Evolutionary conservation across 2,329 filamentous ascomycete species (phyloP), one percentile per base, ranked within the genome.

Genomic region (Fonsecaea erecta): DNA sequence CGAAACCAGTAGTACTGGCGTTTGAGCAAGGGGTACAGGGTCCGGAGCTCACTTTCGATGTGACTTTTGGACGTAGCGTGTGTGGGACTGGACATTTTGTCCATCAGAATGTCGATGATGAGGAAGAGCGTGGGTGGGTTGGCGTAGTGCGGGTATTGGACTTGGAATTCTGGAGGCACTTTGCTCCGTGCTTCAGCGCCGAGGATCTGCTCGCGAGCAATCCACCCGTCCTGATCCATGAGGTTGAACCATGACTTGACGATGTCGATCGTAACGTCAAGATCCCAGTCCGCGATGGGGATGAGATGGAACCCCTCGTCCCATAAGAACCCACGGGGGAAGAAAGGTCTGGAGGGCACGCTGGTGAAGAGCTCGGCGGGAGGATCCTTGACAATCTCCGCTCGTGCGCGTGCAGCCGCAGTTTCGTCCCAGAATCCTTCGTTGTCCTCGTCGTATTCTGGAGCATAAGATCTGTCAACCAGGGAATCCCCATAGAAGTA

Each of bases 191-290:
- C 95, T 80, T 99, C 95, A 1, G 85, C 79, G 1, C 95, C 95
- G 1, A 99, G 85, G 65, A 99, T 98, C 79, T 97, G 93, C 80
- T 99, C 95, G 58, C 95, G 90, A 2, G 89, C 92, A 75, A 99
- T 98, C 95, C 95, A 99, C 60, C 95, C 95, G 76, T 98, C 93
- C 16, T 95, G 90, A 71, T 99, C 95, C 86, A 98, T 97, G 18
- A 96, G 86, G 69, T 89, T 92, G 80, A 96, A 96, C 95, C 95
- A 99, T 78, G 92, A 97, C 79, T 90, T 91, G 68, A 98, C 86
- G 70, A 99, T 92, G 68, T 97, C 92, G 56, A 88, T 82, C 0
- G 91, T 88, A 58, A 98, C 84, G 74, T 97, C 93, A 59, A 93
- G 87, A 75, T 99, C 95, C 91, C 93, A 99, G 70, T 99, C 94